Evolutionary conservation across 2,329 filamentous ascomycete species (phyloP).

Genomic region (Cytospora leucostoma): DNA sequence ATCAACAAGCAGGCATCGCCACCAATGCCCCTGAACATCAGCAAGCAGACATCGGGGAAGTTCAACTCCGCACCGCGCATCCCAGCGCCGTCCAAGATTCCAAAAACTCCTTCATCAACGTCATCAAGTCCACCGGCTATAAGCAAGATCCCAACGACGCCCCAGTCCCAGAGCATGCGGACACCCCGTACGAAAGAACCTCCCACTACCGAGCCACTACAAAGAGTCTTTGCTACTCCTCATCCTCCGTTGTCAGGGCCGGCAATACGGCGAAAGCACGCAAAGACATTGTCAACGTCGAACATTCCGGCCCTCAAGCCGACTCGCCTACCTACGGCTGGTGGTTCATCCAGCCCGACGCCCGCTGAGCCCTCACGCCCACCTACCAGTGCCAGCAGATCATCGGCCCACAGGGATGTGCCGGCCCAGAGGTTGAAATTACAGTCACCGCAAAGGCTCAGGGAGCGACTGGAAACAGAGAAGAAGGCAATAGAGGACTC

Average conservation of each 20-base stretch:
- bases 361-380: constrained; percentile 31
- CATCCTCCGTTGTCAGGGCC: constrained; percentile 22
- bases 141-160: constrained; percentile 53
- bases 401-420: constrained; percentile 42
- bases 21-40: constrained; percentile 52
- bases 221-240: constrained; percentile 22
- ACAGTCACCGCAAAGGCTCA: constrained; percentile 72
- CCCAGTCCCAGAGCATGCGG: constrained; percentile 43
- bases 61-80: constrained; percentile 55
- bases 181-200: constrained; percentile 55
- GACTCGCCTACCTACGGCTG: constrained; percentile 36
- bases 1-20: constrained; percentile 47
- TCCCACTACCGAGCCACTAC: constrained; percentile 17
- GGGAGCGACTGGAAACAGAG: constrained; percentile 82
- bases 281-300: constrained; percentile 54
- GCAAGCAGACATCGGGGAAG: constrained; percentile 57
- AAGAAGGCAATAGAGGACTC: constrained; percentile 72
- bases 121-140: constrained; percentile 15
- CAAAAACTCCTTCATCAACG: constrained; percentile 46
- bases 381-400: constrained; percentile 43
- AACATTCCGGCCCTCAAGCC: constrained; percentile 57
- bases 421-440: constrained; percentile 59
- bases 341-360: constrained; percentile 32
- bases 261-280: constrained; percentile 38
- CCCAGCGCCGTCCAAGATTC: constrained; percentile 52